Percentiles rank a stretch among this genome's conserved stretches.
These are phyloP conservation scores for Monascus purpureus DNA, from an alignment of 495 filamentous ascomycete species.

Conservation along the genomic window DNA sequence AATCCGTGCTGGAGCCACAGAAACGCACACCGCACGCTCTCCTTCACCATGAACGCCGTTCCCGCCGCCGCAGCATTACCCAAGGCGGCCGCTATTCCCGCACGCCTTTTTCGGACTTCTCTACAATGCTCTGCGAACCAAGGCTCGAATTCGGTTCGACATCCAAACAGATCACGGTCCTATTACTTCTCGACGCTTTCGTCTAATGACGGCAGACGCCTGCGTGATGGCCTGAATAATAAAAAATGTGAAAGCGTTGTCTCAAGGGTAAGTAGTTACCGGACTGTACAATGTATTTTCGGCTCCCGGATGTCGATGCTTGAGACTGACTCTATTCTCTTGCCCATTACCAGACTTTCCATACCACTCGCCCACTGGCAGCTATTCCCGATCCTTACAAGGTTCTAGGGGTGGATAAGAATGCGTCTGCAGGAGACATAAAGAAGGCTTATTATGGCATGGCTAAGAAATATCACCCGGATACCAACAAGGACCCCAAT, in stretches of 20 bases:
- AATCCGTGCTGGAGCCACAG: no score
- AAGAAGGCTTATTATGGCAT: slow-evolving; percentile 97
- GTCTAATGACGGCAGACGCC: slow-evolving; percentile 8
- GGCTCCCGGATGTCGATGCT: neutral
- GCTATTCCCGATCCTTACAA: slow-evolving; percentile 75
- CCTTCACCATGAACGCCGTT: slow-evolving; percentile 20
- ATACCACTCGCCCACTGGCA: slow-evolving; percentile 46
- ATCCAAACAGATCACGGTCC: slow-evolving; percentile 12
- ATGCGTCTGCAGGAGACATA: slow-evolving; percentile 71
- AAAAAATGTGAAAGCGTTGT: slow-evolving; percentile 2
- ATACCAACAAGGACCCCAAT: slow-evolving; percentile 85
- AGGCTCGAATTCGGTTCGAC: slow-evolving; percentile 9
- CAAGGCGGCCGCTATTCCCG: slow-evolving; percentile 32
- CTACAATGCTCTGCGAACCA: slow-evolving; percentile 21
- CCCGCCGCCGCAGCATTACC: slow-evolving; percentile 30
- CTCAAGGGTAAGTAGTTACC: slow-evolving; percentile 1
- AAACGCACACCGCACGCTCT: no score
- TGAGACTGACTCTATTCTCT: neutral
- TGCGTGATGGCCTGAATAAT: slow-evolving; percentile 8
- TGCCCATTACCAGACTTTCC: slow-evolving; percentile 47
- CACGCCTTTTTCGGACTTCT: slow-evolving; percentile 27
- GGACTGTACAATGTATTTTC: no score
- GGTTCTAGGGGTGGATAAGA: slow-evolving; percentile 68
- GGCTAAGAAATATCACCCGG: slow-evolving; percentile 97
- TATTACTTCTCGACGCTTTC: slow-evolving; percentile 15